Evolutionary conservation across 1,284 basidiomycete genomes (phyloP), one percentile per base, ranked within the genome.

Genomic region (Sutorius eximius): DNA sequence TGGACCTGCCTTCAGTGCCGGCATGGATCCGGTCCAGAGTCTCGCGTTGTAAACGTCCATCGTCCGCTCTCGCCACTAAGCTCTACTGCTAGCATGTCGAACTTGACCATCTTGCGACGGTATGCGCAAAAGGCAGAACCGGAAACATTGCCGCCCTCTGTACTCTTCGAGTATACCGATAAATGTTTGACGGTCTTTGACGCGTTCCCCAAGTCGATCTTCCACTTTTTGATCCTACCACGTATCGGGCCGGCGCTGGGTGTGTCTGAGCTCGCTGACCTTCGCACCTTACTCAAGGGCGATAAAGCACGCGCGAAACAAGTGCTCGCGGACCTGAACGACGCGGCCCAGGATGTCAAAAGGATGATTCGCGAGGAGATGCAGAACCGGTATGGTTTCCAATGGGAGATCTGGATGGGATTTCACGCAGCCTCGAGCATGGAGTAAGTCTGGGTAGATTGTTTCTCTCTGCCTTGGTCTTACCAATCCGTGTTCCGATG

Each of bases 381-480:
- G 96, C 57, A 79, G 38, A 80, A 82, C 61, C 77, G 80, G 9
- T 86, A 89, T 58, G 90, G 90, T 5, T 92, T 87, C 71, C 82
- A 81, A 58, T 96, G 94, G 93, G 81, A 78, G 16, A 76, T 95
- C 20, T 84, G 85, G 77, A 76, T 78, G 2, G 96, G 95, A 1
- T 98, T 99, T 70, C 96, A 99, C 71, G 88, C 87, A 0, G 79
- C 85, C 4, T 93, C 83, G 24, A 89, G 88, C 27, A 84, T 91
- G 85, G 77, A 80, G 89, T 90, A 68, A 60, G 85, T 54, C 32
- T 29, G 16, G 24, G 38, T 27, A 27, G 24, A 27, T 27, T 49
- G 36, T 44, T 33, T 48, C 24, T 20, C 13, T 13, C 27, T n/a
- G 43, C 43, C 34, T n/a, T 24, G 9, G 12, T 48, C 15, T 43